Conservation (phyloP, 2,329 filamentous ascomycete species). For the Westerdykella sp. region DNA sequence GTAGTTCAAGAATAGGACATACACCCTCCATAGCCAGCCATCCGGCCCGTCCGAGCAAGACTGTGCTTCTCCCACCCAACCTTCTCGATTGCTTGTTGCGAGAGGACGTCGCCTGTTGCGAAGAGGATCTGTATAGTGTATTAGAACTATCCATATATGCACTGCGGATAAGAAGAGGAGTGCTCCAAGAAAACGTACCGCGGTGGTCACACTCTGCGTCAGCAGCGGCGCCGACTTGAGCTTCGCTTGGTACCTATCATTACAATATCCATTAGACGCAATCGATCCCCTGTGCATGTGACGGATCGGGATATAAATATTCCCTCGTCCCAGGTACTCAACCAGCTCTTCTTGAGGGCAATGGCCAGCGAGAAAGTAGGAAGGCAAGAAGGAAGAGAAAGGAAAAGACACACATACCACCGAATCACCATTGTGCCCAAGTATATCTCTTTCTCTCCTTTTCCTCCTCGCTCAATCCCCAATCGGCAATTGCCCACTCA, state of each 20-base stretch:
- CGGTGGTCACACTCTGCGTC: constrained; percentile 85
- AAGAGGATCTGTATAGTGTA: constrained; percentile 61
- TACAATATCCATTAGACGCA: too few relatives aligned
- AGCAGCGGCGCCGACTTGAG: constrained; percentile 76
- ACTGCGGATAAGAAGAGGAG: background rate
- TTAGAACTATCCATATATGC: background rate
- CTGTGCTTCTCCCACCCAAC: constrained; percentile 70
- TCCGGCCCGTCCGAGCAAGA: constrained; percentile 63
- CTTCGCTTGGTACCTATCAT: constrained; percentile 71
- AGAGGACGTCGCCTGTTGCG: constrained; percentile 81
- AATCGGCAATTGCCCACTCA: too few relatives aligned
- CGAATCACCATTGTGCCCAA: too few relatives aligned
- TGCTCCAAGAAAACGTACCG: constrained; percentile 40
- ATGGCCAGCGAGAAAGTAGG: too few relatives aligned
- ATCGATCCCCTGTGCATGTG: too few relatives aligned
- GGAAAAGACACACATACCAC: too few relatives aligned
- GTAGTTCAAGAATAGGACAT: constrained; percentile 37
- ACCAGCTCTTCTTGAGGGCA: too few relatives aligned
- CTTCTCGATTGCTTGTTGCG: constrained; percentile 85
- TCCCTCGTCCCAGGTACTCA: too few relatives aligned
- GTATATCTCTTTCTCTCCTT: too few relatives aligned
- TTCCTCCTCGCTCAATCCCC: too few relatives aligned
- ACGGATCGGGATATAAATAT: too few relatives aligned
- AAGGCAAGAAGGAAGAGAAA: too few relatives aligned
- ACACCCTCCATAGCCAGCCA: constrained; percentile 76